Evolutionary conservation across 2,329 filamentous ascomycete genomes (phyloP), one percentile per base, ranked within the genome.

Genomic region (Microdochium nivale): DNA sequence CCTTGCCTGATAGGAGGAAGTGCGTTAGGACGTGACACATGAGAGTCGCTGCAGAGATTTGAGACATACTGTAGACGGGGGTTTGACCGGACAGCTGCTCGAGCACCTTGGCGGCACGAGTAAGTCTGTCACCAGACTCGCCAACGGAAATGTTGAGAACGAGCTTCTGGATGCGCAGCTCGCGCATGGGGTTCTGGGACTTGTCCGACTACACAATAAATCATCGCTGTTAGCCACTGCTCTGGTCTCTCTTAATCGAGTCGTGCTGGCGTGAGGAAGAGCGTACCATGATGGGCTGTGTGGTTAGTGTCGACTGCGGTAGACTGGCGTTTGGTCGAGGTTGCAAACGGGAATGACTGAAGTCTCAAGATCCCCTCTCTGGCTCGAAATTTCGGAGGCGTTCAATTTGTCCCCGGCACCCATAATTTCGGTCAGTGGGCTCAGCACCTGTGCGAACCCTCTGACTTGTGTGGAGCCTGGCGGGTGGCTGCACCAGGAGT

Each of bases 61-160:
- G 33, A 21, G 58, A 79, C 83, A 62, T 84, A 92, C 89, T 95
- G 90, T 99, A 99, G 79, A 99, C 94, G 68, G 94, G 94, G 67
- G 94, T 97, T 83, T 99, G 94, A 91, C 94, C 94, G 77, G 84
- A 90, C 75, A 99, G 83, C 84, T 99, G 94, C 83, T 99, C 94
- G 67, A 99, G 84, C 84, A 99, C 94, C 86, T 99, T 99, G 72
- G 94, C 94, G 73, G 94, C 94, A 87, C 94, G 89, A 68, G 94
- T 99, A 74, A 99, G 87, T 86, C 94, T 95, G 81, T 99, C 94
- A 89, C 94, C 94, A 87, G 92, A 97, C 84, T 99, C 94, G 80
- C 94, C 94, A 69, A 99, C 94, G 67, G 89, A 96, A 46, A 87
- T 88, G 71, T 90, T 82, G 59, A 90, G 78, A 51, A 90, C 81